Conservation (phyloP, 139 green algal genomes). For the Closterium sp. region DNA sequence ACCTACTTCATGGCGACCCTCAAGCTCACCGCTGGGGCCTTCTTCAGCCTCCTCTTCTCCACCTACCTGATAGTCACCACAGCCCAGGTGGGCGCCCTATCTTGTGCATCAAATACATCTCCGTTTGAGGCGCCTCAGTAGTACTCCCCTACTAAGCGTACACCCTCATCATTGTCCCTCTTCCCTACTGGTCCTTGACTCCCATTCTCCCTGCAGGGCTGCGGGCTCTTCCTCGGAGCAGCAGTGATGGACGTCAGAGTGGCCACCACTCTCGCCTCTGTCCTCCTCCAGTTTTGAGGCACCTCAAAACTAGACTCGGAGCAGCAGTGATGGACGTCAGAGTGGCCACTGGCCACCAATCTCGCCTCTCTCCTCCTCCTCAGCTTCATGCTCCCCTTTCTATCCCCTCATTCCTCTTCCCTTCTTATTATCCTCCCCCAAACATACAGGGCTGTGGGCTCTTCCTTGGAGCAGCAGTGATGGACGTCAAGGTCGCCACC, state of each 20-base stretch:
- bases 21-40: neutral
- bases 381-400: slow-evolving; percentile 37
- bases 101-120: neutral
- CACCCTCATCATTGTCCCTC: neutral
- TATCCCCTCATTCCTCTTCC: neutral
- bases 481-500: neutral
- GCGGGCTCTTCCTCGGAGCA: slow-evolving; percentile 29
- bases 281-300: too few relatives aligned
- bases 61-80: slow-evolving; percentile 16
- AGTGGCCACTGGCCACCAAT: slow-evolving; percentile 27
- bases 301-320: too few relatives aligned
- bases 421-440: neutral
- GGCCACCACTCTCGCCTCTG: slow-evolving; percentile 28
- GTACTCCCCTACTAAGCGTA: neutral
- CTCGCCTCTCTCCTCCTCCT: slow-evolving; percentile 36
- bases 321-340: slow-evolving; percentile 40
- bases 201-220: neutral
- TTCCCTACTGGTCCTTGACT: too few relatives aligned
- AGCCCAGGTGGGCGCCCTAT: slow-evolving; percentile 18
- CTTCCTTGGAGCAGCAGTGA: neutral
- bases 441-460: neutral
- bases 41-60: slow-evolving; percentile 5
- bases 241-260: slow-evolving; percentile 35
- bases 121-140: neutral
- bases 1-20: slow-evolving; percentile 46